Base-by-base conservation (phyloP, 2,329 filamentous ascomycete genomes). In the Aspergillus viridinutans region DNA sequence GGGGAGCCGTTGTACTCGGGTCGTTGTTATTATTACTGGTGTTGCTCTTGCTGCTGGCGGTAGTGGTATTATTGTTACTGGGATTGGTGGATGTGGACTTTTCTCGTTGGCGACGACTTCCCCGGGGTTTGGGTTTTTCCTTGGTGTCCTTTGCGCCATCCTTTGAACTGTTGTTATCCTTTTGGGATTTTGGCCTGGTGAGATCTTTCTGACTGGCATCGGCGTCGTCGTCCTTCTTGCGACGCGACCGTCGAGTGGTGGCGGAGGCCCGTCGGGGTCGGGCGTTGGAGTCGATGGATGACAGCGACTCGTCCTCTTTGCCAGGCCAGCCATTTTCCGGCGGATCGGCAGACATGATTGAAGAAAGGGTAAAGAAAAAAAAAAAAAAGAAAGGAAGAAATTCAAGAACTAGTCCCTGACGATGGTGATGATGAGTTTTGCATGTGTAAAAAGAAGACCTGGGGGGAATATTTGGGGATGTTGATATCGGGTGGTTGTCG, bases 221-320 rank as follows among this genome's bases (percentile, higher is more conserved):
- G 52, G 61, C 57, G 12, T 70, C 66, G 59, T 73, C 71, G 58
- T 76, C 71, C 71, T 77, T 73, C 70, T 76, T 74, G 55, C 74
- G 72, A 66, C 74, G 73, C 65, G 73, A 72, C 65, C 71, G 69
- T 64, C 61, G 65, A 53, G 61, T 61, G 53, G 65, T 64, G 57
- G 59, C 57, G 26, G 70, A 67, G 52, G 64, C 66, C 64, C 69
- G 73, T 66, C 71, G 66, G 56, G 69, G 65, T 58, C 67, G 68
- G 57, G 57, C 59, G 56, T 65, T 59, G 26, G 57, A 38, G 43
- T 65, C 64, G 49, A 63, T 57, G 29, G 63, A 53, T n/a, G 60
- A 59, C 25, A 61, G 63, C 52, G 63, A 59, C 57, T 62, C 57
- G 52, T 61, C 67, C 56, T 69, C 66, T 58, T 70, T 67, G 49